Percentiles rank a stretch among this genome's conserved stretches.
Evolutionary conservation across 441 rosid genomes (phyloP).

Genomic region (Aleurites moluccanus): DNA sequence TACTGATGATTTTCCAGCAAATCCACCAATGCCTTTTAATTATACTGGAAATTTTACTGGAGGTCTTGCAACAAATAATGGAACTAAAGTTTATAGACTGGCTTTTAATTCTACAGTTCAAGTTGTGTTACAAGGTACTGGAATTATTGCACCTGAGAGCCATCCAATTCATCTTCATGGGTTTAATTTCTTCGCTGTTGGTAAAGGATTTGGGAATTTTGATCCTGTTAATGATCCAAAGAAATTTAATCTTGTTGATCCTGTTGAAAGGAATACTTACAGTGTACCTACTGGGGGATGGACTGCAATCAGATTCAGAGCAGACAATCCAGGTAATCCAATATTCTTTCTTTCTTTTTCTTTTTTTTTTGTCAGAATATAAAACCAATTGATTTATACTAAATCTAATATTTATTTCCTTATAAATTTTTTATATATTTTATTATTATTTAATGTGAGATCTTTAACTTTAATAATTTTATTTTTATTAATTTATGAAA

Average conservation of each 20-base stretch:
- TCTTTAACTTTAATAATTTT: too few relatives aligned
- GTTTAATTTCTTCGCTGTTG: constrained; percentile 67
- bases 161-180: constrained; percentile 94
- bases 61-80: constrained; percentile 50
- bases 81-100: constrained; percentile 65
- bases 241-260: constrained; percentile 75
- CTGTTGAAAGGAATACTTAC: constrained; percentile 82
- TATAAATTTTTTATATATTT: too few relatives aligned
- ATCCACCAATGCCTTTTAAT: constrained; percentile 54
- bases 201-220: constrained; percentile 76
- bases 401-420: too few relatives aligned
- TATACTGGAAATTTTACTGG: constrained; percentile 60
- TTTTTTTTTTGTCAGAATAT: too few relatives aligned
- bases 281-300: constrained; percentile 89
- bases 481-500: too few relatives aligned
- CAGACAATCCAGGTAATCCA: constrained; percentile 83
- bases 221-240: constrained; percentile 51
- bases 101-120: constrained; percentile 72
- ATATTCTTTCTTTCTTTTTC: background rate
- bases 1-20: constrained; percentile 75
- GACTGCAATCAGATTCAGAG: constrained; percentile 80
- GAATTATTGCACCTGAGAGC: constrained; percentile 59
- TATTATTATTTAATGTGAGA: too few relatives aligned
- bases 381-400: too few relatives aligned
- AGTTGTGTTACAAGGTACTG: constrained; percentile 81